Base-by-base conservation (phyloP, 495 filamentous ascomycete genomes). In the Antarctomyces pellizariae region DNA sequence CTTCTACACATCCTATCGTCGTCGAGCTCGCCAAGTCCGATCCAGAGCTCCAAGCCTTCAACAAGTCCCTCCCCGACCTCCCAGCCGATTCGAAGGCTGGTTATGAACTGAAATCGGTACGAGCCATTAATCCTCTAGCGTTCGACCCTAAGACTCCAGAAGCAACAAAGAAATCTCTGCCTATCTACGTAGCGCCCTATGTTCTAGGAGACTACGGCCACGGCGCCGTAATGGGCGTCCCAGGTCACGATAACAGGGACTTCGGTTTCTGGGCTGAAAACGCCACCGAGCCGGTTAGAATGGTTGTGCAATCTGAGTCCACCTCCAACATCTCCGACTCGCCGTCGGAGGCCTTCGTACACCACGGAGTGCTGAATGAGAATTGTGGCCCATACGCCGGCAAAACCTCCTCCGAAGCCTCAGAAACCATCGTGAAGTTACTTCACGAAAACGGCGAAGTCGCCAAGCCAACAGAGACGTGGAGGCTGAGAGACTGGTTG, bases 161-260 rank as follows among this genome's bases (percentile, higher is more conserved):
- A 10, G 45, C 53, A 19, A 45, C 64, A 5, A 51, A 58, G 25
- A 38, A 55, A 21, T 52, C 57, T 19, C 43, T 89, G 5, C 76
- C 80, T 2, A 56, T 91, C 6, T 91, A 73, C 38, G 71, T 70
- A 6, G 74, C 80, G 3, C 71, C 77, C 0, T 91, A 90, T 34
- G 80, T 90, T n/a, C 52, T 84, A 3, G 69, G 71, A 16, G 75
- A 80, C 31, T 89, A 86, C 36, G 80, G 77, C n/a, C 70, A 74
- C 28, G 77, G 78, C 1, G 78, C 78, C 3, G 74, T 91, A 4
- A 91, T 91, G 80, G 80, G 79, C 20, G 80, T 91, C 13, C 80
- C 80, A 0, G 80, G 69, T 2, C 79, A 91, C 33, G 80, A 91
- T 42, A 41, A 52, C 0, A 59, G 75, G 18, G 80, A 91, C 36